Conservation (phyloP, 2,329 filamentous ascomycete genomes). For the Cladosporium sp. region DNA sequence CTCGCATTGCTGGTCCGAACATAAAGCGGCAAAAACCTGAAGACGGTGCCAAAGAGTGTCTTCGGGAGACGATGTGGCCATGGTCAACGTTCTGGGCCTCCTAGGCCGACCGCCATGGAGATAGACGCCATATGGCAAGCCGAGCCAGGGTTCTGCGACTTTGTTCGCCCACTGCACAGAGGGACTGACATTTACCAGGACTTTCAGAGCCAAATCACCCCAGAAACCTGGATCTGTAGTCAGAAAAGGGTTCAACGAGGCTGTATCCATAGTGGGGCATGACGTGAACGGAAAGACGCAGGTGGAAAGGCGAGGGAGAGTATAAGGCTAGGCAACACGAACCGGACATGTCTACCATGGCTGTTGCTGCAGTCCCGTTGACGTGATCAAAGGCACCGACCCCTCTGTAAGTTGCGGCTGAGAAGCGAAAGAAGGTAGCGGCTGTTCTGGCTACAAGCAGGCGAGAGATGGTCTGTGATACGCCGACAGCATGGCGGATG, state of each 20-base stretch:
- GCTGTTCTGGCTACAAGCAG: background rate
- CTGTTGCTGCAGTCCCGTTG: background rate
- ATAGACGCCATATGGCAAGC: slow-evolving; percentile 36
- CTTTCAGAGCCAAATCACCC: slow-evolving; percentile 33
- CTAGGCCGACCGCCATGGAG: slow-evolving; percentile 31
- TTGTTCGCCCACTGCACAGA: slow-evolving; percentile 36
- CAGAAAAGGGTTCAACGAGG: slow-evolving; percentile 16
- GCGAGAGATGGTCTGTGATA: background rate
- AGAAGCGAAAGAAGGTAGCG: background rate
- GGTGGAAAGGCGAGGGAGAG: background rate
- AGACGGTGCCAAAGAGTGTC: slow-evolving; percentile 30
- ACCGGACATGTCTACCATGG: slow-evolving; percentile 16
- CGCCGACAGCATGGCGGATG: background rate
- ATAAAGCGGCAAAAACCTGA: slow-evolving; percentile 27
- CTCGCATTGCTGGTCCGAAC: slow-evolving; percentile 27
- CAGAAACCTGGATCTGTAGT: slow-evolving; percentile 29
- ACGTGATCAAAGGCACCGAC: slow-evolving; percentile 7
- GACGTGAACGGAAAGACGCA: background rate
- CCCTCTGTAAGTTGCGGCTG: background rate
- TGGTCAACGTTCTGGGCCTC: slow-evolving; percentile 32
- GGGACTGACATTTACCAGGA: slow-evolving; percentile 33
- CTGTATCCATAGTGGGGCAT: slow-evolving; percentile 8
- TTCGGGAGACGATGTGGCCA: slow-evolving; percentile 25
- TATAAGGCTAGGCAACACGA: background rate
- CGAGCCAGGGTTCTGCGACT: slow-evolving; percentile 33